Conservation (phyloP, 2,329 filamentous ascomycete species). For the Colletotrichum sp. region DNA sequence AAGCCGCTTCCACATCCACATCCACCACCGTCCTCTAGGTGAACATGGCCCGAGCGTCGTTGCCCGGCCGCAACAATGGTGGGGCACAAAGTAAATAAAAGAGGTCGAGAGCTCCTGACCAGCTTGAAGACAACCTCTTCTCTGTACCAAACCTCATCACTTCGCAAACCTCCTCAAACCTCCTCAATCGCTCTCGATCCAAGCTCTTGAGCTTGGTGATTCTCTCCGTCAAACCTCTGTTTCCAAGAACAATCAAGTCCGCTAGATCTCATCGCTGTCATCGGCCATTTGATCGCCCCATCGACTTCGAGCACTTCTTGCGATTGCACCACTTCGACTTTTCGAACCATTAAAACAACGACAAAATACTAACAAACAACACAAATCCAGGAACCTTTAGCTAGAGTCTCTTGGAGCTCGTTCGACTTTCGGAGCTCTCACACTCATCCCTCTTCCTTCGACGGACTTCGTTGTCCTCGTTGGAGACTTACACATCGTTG, state of each 20-base stretch:
- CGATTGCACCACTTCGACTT: conserved; percentile 47
- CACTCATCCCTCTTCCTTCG: conserved; percentile 35
- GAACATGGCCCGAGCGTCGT: conserved; percentile 15
- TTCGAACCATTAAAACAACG: conserved; percentile 50
- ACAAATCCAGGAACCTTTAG: conserved; percentile 61
- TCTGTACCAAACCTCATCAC: conserved; percentile 28
- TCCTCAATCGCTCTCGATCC: conserved; percentile 7
- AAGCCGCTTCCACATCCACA: background rate
- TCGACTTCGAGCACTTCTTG: conserved; percentile 49
- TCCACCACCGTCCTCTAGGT: background rate
- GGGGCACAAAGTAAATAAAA: conserved; percentile 54
- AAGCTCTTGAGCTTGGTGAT: conserved; percentile 26
- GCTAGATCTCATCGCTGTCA: conserved; percentile 54
- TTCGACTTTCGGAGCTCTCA: conserved; percentile 48
- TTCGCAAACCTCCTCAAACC: conserved; percentile 18
- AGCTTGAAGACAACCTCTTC: conserved; percentile 26
- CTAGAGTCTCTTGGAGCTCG: conserved; percentile 65
- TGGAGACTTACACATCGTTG: conserved; percentile 41
- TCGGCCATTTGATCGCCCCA: conserved; percentile 52
- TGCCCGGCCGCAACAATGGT: conserved; percentile 28
- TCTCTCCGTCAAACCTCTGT: conserved; percentile 25
- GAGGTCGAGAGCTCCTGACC: conserved; percentile 27
- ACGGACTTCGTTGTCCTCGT: conserved; percentile 55
- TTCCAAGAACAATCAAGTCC: conserved; percentile 41
- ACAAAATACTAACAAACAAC: conserved; percentile 54